These are phyloP conservation scores for Corylus avellana DNA, from an alignment of 306 rosid genomes.

Conservation along the genomic window DNA sequence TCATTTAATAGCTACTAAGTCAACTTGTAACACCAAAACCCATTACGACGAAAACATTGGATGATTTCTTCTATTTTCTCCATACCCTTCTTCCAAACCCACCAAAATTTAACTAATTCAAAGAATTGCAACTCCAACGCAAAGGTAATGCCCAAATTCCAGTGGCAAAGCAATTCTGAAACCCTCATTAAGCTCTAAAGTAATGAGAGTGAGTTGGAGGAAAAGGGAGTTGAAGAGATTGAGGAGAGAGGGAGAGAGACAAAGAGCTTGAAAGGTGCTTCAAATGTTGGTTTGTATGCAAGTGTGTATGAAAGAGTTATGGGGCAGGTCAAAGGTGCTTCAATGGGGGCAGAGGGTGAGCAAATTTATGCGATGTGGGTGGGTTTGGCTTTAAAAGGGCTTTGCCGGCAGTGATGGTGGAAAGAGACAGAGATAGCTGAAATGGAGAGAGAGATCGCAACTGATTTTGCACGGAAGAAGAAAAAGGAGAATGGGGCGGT, in stretches of 20 bases:
- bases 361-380: too few species aligned
- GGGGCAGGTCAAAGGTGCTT: constrained; percentile 24
- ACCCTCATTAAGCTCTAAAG: neutral
- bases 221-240: constrained; percentile 2
- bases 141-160: constrained; percentile 10
- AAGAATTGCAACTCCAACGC: constrained; percentile 16
- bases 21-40: too few species aligned
- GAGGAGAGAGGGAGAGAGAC: constrained; percentile 7
- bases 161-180: neutral
- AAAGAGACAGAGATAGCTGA: too few species aligned
- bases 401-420: too few species aligned
- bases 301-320: neutral
- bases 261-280: neutral
- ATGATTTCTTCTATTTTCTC: too few species aligned
- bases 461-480: too few species aligned
- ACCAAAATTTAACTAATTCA: constrained; percentile 11
- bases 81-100: neutral
- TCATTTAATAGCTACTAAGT: neutral
- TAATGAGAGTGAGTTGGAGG: neutral
- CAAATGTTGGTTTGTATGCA: constrained; percentile 1
- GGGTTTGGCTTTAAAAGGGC: too few species aligned
- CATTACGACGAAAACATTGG: too few species aligned
- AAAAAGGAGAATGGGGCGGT: too few species aligned
- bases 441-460: too few species aligned
- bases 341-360: constrained; percentile 48